Evolutionary conservation across 805 yeast genomes (phyloP).

Genomic region (Jamesozyma lodderae): DNA sequence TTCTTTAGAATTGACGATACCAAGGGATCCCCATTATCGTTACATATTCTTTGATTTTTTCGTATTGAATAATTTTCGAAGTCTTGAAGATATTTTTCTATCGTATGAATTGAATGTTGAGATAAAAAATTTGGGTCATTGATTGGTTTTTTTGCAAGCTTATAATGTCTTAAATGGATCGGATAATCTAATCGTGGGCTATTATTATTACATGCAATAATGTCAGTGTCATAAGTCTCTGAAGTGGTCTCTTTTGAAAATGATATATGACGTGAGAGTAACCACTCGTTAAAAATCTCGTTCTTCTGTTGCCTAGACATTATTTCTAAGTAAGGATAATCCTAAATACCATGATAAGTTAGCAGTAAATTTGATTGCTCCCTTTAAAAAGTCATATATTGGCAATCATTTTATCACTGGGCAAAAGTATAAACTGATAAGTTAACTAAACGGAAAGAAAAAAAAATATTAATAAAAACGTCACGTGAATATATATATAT

Average conservation of each 20-base stretch:
- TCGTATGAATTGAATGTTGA: conserved; percentile 1
- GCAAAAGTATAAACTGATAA: no score
- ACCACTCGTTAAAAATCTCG: conserved; percentile 9
- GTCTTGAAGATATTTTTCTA: conserved; percentile 6
- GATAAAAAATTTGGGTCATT: neutral
- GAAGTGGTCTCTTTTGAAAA: conserved; percentile 5
- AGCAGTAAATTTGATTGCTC: no score
- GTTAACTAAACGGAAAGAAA: no score
- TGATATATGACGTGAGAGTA: conserved; percentile 8
- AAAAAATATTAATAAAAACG: no score
- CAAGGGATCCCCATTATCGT: conserved; percentile 8
- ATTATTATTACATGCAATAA: conserved; percentile 1
- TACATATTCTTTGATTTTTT: neutral
- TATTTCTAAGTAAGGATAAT: no score
- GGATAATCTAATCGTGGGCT: neutral
- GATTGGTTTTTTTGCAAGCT: neutral
- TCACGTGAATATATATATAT: no score
- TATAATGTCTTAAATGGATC: conserved; percentile 1
- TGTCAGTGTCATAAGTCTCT: conserved; percentile 6
- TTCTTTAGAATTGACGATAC: conserved; percentile 3
- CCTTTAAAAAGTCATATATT: no score
- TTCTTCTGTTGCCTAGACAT: no score
- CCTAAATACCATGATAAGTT: no score
- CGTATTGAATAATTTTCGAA: conserved; percentile 3
- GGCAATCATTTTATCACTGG: no score